These are phyloP conservation scores for Phlyctochytrium bullatum DNA, from an alignment of 192 early-diverging fungal species.

Conservation along the genomic window DNA sequence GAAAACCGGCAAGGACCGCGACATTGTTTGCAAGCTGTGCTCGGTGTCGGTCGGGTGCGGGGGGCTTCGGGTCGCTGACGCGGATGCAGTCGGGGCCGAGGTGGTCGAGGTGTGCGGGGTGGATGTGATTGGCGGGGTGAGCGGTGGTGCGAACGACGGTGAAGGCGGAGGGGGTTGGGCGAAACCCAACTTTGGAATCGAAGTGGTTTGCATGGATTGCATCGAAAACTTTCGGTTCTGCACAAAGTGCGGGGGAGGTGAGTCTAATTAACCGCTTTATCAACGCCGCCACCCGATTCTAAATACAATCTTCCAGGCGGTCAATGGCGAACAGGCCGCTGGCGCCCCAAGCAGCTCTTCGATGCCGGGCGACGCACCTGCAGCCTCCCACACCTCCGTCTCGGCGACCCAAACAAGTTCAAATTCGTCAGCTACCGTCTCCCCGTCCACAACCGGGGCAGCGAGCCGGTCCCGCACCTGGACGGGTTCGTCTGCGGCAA, in stretches of 20 bases:
- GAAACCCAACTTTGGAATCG: slow-evolving; percentile 26
- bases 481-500: neutral
- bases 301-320: no score
- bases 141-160: neutral
- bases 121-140: neutral
- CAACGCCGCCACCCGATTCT: no score
- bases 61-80: no score
- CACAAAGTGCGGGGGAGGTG: slow-evolving; percentile 42
- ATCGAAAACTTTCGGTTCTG: slow-evolving; percentile 27
- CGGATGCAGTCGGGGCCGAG: no score
- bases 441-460: neutral
- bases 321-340: slow-evolving; percentile 38
- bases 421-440: slow-evolving; percentile 1
- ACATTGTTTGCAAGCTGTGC: no score
- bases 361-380: slow-evolving; percentile 23
- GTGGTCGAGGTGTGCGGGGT: neutral
- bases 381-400: slow-evolving; percentile 28
- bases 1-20: no score
- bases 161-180: neutral
- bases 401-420: slow-evolving; percentile 17
- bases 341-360: slow-evolving; percentile 36
- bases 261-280: no score
- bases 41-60: no score
- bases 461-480: neutral
- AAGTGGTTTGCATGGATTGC: slow-evolving; percentile 35